Evolutionary conservation across 148 eudicot genomes (phyloP).

Genomic region (Vaccinium vitisidaea): DNA sequence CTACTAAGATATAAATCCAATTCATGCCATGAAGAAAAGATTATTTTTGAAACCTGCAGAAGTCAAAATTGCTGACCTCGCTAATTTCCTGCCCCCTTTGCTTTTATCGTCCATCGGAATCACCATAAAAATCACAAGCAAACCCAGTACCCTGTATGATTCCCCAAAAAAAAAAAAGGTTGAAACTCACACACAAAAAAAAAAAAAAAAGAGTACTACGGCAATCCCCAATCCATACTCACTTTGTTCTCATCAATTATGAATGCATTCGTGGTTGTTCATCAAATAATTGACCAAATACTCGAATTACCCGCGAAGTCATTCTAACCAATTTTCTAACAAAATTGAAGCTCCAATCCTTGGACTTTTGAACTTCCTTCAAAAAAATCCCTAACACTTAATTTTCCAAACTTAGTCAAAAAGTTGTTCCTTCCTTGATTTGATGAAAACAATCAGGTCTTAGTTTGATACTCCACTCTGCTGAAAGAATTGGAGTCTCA

Average conservation of each 20-base stretch:
- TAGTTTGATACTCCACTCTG: not conserved
- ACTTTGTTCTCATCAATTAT: not conserved
- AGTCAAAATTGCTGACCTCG: conserved; percentile 41
- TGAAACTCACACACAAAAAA: not conserved
- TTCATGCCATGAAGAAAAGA: not conserved
- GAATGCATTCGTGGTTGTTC: not conserved
- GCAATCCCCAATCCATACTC: not conserved
- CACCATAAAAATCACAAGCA: conserved; percentile 57
- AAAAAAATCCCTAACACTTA: not conserved
- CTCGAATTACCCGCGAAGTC: not conserved
- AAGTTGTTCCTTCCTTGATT: not conserved
- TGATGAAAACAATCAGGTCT: not conserved
- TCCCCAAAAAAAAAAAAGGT: not conserved
- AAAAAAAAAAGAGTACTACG: not conserved
- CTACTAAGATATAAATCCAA: not conserved
- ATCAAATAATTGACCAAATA: not conserved
- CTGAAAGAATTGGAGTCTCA: not conserved
- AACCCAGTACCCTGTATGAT: conserved; percentile 52
- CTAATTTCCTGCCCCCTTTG: conserved; percentile 62
- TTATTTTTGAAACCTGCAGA: not conserved
- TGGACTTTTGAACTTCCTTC: no score
- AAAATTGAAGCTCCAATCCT: not conserved
- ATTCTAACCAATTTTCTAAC: not conserved
- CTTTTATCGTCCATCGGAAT: conserved; percentile 71
- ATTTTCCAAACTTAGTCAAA: not conserved